Percentiles rank a stretch among this genome's conserved stretches.
These are phyloP conservation scores for Arthrobotrys megalospora DNA, from an alignment of 2,329 filamentous ascomycete genomes.

Conservation along the genomic window DNA sequence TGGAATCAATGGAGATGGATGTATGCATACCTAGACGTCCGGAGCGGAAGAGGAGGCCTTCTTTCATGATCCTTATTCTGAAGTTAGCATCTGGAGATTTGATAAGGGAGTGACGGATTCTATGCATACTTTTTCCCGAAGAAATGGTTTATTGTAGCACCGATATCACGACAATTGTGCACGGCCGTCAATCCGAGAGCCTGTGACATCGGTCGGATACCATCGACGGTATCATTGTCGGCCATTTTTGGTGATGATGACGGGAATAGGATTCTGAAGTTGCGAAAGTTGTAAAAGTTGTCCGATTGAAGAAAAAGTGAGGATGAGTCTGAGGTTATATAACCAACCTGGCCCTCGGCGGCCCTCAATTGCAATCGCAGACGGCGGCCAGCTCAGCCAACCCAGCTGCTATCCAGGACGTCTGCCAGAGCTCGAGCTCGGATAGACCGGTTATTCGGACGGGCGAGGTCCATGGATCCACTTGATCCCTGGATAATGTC, in stretches of 20 bases:
- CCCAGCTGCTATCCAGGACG: neutral
- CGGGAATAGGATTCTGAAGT: neutral
- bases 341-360: neutral
- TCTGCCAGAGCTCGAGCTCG: neutral
- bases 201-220: neutral
- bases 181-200: constrained; percentile 66
- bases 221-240: neutral
- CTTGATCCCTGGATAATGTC: neutral
- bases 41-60: constrained; percentile 78
- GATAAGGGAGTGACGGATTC: neutral
- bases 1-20: neutral
- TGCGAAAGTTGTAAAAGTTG: neutral
- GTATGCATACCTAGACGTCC: constrained; percentile 74
- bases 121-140: constrained; percentile 72
- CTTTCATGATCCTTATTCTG: constrained; percentile 70
- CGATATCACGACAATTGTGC: constrained; percentile 84
- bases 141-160: constrained; percentile 76
- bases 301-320: neutral
- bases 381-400: neutral
- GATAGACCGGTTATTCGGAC: constrained; percentile 1
- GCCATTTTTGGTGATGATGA: neutral
- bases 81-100: neutral
- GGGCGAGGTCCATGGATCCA: neutral
- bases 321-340: no score
- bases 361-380: neutral